These are phyloP conservation scores for Solanum phureja DNA, from an alignment of 257 asterid genomes.

Conservation along the genomic window DNA sequence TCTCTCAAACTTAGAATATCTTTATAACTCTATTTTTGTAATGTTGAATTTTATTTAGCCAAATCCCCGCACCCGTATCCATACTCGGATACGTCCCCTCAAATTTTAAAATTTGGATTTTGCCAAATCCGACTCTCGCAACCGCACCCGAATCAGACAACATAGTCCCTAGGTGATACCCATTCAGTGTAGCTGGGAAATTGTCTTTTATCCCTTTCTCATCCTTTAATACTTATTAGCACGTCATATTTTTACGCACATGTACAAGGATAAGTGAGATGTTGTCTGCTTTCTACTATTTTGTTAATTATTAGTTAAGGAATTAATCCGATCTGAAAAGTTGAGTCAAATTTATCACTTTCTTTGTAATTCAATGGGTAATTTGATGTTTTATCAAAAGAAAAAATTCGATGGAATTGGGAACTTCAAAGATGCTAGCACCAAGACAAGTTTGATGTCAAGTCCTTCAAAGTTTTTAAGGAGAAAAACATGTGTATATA, in stretches of 20 bases:
- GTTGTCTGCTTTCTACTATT: not conserved
- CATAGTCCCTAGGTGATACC: not conserved
- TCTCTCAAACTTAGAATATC: not conserved
- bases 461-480: not conserved
- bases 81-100: not conserved
- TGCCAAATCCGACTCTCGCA: not conserved
- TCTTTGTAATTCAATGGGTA: not conserved
- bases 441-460: not conserved
- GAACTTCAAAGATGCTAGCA: not conserved
- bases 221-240: not conserved
- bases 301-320: not conserved
- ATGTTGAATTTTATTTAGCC: not conserved
- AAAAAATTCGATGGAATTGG: not conserved
- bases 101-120: not conserved
- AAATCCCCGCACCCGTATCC: not conserved
- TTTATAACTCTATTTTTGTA: not conserved
- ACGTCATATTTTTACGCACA: not conserved
- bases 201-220: not conserved
- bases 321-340: not conserved
- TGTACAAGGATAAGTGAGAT: not conserved
- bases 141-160: not conserved
- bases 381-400: not conserved
- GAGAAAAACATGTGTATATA: not conserved
- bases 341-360: not conserved
- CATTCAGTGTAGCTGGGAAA: not conserved